Base-by-base conservation (phyloP, 805 yeast species). In the Schizosaccharomyces japonicus region DNA sequence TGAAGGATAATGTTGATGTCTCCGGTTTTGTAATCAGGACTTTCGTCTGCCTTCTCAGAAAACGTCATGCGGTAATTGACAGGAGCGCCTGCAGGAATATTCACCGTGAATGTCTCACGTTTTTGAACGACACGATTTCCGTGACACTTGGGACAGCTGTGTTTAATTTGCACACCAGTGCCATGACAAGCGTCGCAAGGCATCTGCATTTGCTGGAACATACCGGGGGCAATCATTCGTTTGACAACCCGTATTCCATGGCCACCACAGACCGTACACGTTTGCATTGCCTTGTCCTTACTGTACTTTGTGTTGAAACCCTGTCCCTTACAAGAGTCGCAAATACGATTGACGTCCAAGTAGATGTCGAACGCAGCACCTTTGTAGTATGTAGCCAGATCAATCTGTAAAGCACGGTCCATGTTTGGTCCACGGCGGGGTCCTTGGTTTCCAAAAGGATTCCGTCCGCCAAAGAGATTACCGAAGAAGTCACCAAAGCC, bases 181-280 rank as follows among this genome's bases (percentile, higher is more conserved):
- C 96, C 96, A 8, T 65, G 63, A 67, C 98, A 90, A 47, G 65
- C 63, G 48, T 79, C 83, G 69, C 98, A 90, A 3, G 69, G 67
- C 40, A 75, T 70, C 59, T 81, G 87, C 54, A 85, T 69, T 51
- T 77, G 80, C 62, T 90, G 96, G 51, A 81, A 65, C 83, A 90
- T 81, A 5, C 85, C 85, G 4, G 92, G 93, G 0, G 82, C 95
- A 53, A 87, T 62, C 59, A 85, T 93, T 50, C 78, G 67, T 46
- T 73, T 69, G 49, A 77, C 71, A 5, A 76, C 58, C 33, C 72
- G 61, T 21, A 77, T 66, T 26, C 98, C 98, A 25, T 64, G 62
- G 4, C 98, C 98, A 10, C 67, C 60, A 66, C 98, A 90, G 47
- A 63, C 64, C 0, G 60, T 52, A 66, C 98, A 90, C 75, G 77